These are phyloP conservation scores for Talaromyces wortmannii DNA, from an alignment of 495 filamentous ascomycete genomes.

Conservation along the genomic window DNA sequence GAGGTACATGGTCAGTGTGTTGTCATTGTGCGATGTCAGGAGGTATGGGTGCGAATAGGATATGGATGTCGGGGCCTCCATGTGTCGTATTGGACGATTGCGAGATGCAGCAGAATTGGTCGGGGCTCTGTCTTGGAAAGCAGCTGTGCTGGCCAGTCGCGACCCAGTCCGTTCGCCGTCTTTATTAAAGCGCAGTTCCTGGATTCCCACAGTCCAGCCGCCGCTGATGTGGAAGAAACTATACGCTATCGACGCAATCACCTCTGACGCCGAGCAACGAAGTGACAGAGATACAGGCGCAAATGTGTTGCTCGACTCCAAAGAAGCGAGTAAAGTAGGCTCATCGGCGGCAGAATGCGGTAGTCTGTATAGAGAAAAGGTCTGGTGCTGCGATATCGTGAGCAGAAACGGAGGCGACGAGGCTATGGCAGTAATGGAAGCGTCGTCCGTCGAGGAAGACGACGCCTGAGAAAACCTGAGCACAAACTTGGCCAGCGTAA, in stretches of 20 bases:
- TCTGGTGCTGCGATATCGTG: slow-evolving; percentile 64
- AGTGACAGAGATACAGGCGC: slow-evolving; percentile 76
- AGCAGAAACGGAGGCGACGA: slow-evolving; percentile 69
- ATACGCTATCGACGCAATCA: slow-evolving; percentile 82
- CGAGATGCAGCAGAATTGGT: not conserved
- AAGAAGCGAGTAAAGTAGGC: slow-evolving; percentile 64
- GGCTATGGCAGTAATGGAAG: slow-evolving; percentile 68
- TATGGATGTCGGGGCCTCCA: slow-evolving; percentile 58
- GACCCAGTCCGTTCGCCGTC: slow-evolving; percentile 47
- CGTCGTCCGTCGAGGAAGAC: slow-evolving; percentile 34
- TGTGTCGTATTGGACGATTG: slow-evolving; percentile 26
- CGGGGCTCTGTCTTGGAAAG: slow-evolving; percentile 16
- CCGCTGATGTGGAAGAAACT: slow-evolving; percentile 43
- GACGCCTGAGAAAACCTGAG: slow-evolving; percentile 46
- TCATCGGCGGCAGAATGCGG: slow-evolving; percentile 5
- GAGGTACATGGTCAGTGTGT: slow-evolving; percentile 83
- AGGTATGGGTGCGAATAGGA: slow-evolving; percentile 91
- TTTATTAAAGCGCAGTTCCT: slow-evolving; percentile 66
- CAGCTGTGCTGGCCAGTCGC: slow-evolving; percentile 44
- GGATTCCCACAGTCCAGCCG: slow-evolving; percentile 86
- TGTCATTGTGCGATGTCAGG: slow-evolving; percentile 80
- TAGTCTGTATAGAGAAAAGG: slow-evolving; percentile 70
- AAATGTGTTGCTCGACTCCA: slow-evolving; percentile 74
- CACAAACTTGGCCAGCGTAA: slow-evolving; percentile 29
- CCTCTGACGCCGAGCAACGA: slow-evolving; percentile 48